Percentiles rank a stretch among this genome's conserved stretches.
phyloP scores from a whole-genome alignment of 441 rosid species.

The Erodium chrysanthum region DNA sequence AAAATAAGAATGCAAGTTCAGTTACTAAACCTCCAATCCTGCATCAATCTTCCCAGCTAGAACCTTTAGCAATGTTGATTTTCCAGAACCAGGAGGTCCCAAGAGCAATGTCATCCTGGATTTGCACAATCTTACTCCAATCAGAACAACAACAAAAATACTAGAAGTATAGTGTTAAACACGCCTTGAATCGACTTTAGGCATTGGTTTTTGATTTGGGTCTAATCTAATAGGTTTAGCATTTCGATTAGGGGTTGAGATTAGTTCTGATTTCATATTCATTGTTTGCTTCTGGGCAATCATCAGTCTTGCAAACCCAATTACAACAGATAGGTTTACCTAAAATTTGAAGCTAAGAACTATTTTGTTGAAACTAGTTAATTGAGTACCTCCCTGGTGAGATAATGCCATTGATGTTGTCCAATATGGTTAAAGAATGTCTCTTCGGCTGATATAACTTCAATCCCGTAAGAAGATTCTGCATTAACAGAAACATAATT shows the following conservation, averaged over 20 bases:
- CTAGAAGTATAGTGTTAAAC: too few species aligned
- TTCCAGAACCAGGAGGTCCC: constrained; percentile 95
- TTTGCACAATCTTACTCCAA: background rate
- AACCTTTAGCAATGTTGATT: constrained; percentile 72
- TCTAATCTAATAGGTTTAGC: too few species aligned
- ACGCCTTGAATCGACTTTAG: too few species aligned
- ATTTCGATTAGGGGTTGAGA: too few species aligned
- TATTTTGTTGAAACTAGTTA: background rate
- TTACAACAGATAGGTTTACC: too few species aligned
- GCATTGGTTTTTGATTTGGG: too few species aligned
- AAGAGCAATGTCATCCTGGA: constrained; percentile 14
- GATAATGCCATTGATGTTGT: constrained; percentile 49
- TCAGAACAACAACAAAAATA: background rate
- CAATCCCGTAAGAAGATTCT: constrained; percentile 36
- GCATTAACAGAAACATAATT: constrained; percentile 16
- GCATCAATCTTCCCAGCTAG: constrained; percentile 72
- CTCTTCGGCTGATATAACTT: constrained; percentile 40
- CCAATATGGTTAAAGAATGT: constrained; percentile 41
- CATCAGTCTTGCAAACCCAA: too few species aligned
- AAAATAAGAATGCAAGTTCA: background rate
- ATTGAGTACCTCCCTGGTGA: constrained; percentile 61
- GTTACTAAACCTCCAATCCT: constrained; percentile 41
- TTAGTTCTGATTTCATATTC: too few species aligned
- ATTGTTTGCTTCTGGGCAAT: too few species aligned
- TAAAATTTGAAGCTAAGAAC: background rate